Evolutionary conservation across 345 rosid genomes (phyloP), one percentile per base, ranked within the genome.

Genomic region (Corymbia maculata): DNA sequence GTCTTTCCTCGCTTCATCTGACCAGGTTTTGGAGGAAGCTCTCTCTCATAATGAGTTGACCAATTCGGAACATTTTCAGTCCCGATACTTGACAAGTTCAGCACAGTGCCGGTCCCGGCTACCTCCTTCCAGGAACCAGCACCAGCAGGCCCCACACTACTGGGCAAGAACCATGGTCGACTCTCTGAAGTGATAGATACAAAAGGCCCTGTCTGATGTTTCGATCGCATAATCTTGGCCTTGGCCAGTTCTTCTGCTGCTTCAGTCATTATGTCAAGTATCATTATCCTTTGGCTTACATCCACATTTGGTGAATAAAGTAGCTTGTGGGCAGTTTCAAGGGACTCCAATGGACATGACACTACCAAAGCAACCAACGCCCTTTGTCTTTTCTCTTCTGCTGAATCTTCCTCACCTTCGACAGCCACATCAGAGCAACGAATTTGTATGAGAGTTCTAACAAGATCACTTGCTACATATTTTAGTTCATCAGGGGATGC

Each of bases 391-490:
- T 95, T 98, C 92, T 97, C 99, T 93, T 98, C 99, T 89, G 98
- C 93, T 87, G 99, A 92, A 53, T 97, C 99, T 95, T 98, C 99
- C 93, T 98, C 99, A 44, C 97, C 99, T 92, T 97, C 99, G 26
- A 94, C 92, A 88, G 99, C 92, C 91, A 96, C 89, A 92, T 98
- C 94, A 89, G 95, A 95, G 93, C 99, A 98, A 88, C 97, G 99
- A 91, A 98, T 95, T 90, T 95, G 99, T 50, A 97, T 90, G 50
- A 98, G 97, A 91, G 92, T 92, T 90, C 97, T 95, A 87, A 90
- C 91, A 90, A 97, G 97, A 88, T 97, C 98, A 86, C 96, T 91
- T 57, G 98, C 97, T 88, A 97, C 53, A 86, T 94, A 96, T 45
- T 91, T 93, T 87, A 97, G 95, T 90, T 97, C 99, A 92, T 96